phyloP scores from a whole-genome alignment of 129 eudicot species.

The Lonicera japonica region DNA sequence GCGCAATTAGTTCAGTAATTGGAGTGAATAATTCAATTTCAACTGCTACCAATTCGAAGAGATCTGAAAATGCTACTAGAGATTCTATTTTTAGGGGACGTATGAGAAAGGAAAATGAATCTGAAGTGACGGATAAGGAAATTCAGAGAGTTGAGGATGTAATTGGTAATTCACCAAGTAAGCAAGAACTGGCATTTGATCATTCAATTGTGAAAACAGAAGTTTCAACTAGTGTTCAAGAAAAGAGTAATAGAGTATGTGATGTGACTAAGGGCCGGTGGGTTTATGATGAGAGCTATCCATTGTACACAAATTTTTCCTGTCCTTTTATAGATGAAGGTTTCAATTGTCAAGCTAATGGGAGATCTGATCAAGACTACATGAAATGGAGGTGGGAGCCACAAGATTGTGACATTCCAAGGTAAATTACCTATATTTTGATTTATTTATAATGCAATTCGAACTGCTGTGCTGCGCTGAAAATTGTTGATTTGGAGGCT shows the following conservation, averaged over 20 bases:
- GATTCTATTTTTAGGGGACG: slow-evolving; percentile 6
- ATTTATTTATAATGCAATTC: slow-evolving; percentile 2
- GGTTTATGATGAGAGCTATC: slow-evolving; percentile 77
- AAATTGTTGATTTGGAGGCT: not conserved
- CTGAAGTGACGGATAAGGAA: not conserved
- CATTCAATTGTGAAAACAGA: slow-evolving; percentile 5
- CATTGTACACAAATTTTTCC: slow-evolving; percentile 48
- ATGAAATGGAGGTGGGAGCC: slow-evolving; percentile 98
- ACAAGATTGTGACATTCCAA: slow-evolving; percentile 76
- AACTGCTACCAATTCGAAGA: slow-evolving; percentile 6
- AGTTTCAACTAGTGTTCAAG: slow-evolving; percentile 24
- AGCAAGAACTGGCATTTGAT: slow-evolving; percentile 3
- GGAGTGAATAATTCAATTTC: slow-evolving; percentile 17
- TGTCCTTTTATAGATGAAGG: slow-evolving; percentile 95
- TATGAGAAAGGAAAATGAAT: slow-evolving; percentile 1
- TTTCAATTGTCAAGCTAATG: slow-evolving; percentile 70
- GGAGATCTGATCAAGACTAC: slow-evolving; percentile 69
- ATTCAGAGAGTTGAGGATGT: not conserved
- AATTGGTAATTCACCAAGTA: not conserved
- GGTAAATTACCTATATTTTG: slow-evolving; percentile 32
- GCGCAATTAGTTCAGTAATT: too few relatives aligned
- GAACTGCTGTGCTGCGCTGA: too few relatives aligned
- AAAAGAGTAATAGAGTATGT: slow-evolving; percentile 32
- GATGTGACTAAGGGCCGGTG: slow-evolving; percentile 72
- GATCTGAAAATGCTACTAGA: slow-evolving; percentile 7